Evolutionary conservation across 176 grass and related monocot genomes (phyloP), one percentile per base, ranked within the genome.

Genomic region (Juncus effusus): DNA sequence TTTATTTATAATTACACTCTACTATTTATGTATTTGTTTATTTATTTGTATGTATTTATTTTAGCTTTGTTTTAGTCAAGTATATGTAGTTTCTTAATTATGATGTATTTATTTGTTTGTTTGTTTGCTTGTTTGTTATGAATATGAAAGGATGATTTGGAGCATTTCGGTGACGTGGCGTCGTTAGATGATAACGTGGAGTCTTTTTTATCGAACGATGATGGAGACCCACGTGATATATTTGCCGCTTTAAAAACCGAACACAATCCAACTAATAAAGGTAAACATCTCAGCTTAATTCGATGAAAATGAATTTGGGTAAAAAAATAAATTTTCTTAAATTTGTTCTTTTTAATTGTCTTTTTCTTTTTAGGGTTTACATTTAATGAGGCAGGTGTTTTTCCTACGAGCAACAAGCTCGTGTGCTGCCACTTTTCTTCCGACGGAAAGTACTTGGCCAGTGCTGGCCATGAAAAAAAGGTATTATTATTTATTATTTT

Each of bases 391-490:
- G 83, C 89, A 36, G 69, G 87, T 9, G 88, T 67, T 78, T 86
- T 85, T 70, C 85, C 78, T 65, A 93, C 89, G 51, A 90, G 83
- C 80, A 99, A 93, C 68, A 99, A 99, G 76, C 74, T 99, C 39
- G 85, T 99, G 11, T 99, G 89, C 69, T 99, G 95, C 57, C 83
- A 99, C 74, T 99, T 99, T 57, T 94, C 95, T 67, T 94, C 89
- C 13, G 95, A 99, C 28, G 95, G 88, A 16, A 99, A 99, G 65
- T 82, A 87, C 56, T 76, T 99, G 61, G 95, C 95, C 64, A 90
- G 88, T 82, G 95, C 95, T 76, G 89, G 95, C 38, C 95, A 99
- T 80, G 95, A 99, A 54, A 99, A 90, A 72, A 99, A 90, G 95
- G 95, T 90, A 81, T 58, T 11, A 51, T 14, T 57, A 59, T 62